Evolutionary conservation across 371 early-diverging fungal genomes (phyloP).

Genomic region (Rhizopus delemar): DNA sequence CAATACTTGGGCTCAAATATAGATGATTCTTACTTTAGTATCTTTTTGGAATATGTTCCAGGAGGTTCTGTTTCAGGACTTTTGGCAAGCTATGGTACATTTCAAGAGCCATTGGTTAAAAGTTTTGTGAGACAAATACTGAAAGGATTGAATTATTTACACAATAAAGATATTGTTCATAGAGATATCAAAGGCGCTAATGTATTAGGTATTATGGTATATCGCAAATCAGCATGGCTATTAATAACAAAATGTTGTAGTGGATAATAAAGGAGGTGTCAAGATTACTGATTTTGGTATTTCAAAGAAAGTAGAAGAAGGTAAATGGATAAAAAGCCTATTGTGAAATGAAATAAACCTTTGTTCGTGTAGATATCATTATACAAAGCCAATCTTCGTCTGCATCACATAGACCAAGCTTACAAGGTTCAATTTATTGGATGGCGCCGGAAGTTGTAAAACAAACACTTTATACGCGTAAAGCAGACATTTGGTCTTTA

Average conservation of each 20-base stretch:
- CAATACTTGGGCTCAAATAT: slow-evolving; percentile 88
- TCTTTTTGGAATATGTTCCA: slow-evolving; percentile 97
- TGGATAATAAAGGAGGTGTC: slow-evolving; percentile 89
- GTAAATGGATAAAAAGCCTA: not conserved
- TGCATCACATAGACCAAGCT: slow-evolving; percentile 66
- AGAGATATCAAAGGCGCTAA: slow-evolving; percentile 98
- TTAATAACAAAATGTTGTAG: slow-evolving; percentile 22
- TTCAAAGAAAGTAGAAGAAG: slow-evolving; percentile 89
- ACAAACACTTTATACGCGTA: slow-evolving; percentile 75
- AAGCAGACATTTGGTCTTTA: slow-evolving; percentile 87
- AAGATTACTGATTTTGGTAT: slow-evolving; percentile 99
- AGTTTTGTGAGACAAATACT: slow-evolving; percentile 91
- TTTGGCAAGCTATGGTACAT: slow-evolving; percentile 82
- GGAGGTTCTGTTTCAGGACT: slow-evolving; percentile 93
- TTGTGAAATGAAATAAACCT: not conserved
- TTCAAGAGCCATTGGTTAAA: slow-evolving; percentile 81
- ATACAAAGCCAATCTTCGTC: slow-evolving; percentile 15
- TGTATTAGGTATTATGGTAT: slow-evolving; percentile 57
- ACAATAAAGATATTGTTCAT: slow-evolving; percentile 94
- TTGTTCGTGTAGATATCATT: slow-evolving; percentile 11
- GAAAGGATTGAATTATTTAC: slow-evolving; percentile 93
- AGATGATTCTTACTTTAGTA: slow-evolving; percentile 81
- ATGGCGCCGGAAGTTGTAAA: slow-evolving; percentile 95
- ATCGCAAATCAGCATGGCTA: not conserved
- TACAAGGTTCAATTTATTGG: slow-evolving; percentile 86